Evolutionary conservation across 257 asterid genomes (phyloP), one percentile per base, ranked within the genome.

Genomic region (Ilex asprella): DNA sequence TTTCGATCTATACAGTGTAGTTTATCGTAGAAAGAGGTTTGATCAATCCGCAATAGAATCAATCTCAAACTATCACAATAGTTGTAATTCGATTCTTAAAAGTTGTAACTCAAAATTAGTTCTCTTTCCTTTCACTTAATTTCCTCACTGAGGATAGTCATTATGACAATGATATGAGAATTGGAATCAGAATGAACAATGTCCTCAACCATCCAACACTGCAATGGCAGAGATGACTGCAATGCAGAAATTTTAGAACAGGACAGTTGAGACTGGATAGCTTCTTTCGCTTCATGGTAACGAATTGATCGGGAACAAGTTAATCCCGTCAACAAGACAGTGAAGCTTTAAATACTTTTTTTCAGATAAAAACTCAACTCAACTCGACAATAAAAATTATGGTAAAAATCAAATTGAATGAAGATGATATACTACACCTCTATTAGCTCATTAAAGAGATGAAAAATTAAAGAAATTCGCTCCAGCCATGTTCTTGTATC

Each of bases 321-420:
- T 3, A 60, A 68, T 73, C 78, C 78, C 78, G 64, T 63, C 78
- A 73, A 73, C 78, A 73, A 68, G 78, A 73, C 78, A 73, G 78
- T 73, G 78, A 63, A 73, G 78, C 78, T 55, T 70, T 39, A 2
- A 21, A 47, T 31, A 16, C 46, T n/a, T 44, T 14, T 3, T n/a
- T 15, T 35, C 59, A 32, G 13, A 15, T 12, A 14, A 58, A 13
- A 32, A 58, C 27, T 21, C 27, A 21, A 21, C 27, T 21, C 27
- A 21, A 21, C 27, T 21, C 27, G 1, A 21, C 27, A 21, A 21
- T 21, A 21, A 21, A 21, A 21, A 21, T 21, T 21, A 21, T 21
- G 27, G 27, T 21, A 21, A 21, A 21, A 21, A 21, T 21, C 27
- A 21, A 21, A 21, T 21, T 21, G 27, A 21, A 57, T 13, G 39